Evolutionary conservation across 257 asterid species (phyloP).

Genomic region (Marsdenia floribunda): DNA sequence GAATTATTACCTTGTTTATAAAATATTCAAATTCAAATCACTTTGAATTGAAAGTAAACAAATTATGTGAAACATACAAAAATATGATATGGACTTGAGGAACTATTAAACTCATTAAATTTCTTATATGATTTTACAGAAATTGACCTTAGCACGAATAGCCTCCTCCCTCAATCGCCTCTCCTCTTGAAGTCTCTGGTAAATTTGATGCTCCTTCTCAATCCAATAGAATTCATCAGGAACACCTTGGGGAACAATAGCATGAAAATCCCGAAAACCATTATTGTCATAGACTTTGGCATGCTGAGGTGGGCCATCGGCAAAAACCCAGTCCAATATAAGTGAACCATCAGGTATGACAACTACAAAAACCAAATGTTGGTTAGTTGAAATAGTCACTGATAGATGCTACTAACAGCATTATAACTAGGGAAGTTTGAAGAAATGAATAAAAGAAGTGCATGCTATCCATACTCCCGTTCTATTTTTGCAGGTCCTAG

Average conservation of each 20-base stretch:
- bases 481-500: background rate
- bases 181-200: constrained; percentile 59
- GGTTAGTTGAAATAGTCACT: constrained; percentile 20
- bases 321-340: constrained; percentile 92
- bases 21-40: background rate
- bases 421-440: background rate
- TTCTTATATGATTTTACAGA: background rate
- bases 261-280: constrained; percentile 63
- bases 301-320: constrained; percentile 83
- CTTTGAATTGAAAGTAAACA: background rate
- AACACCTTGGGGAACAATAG: constrained; percentile 54
- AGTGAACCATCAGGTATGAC: constrained; percentile 70
- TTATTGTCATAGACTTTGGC: constrained; percentile 76
- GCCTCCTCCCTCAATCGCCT: constrained; percentile 70
- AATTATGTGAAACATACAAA: background rate
- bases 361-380: constrained; percentile 47
- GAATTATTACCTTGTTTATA: background rate
- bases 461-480: background rate
- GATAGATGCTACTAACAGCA: background rate
- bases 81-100: background rate
- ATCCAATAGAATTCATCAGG: constrained; percentile 64
- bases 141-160: constrained; percentile 63
- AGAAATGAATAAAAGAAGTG: background rate
- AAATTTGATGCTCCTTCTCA: constrained; percentile 67
- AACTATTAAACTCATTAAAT: background rate